Conservation (phyloP, 2,329 filamentous ascomycete species). For the Paracoccidioides lutzii region DNA sequence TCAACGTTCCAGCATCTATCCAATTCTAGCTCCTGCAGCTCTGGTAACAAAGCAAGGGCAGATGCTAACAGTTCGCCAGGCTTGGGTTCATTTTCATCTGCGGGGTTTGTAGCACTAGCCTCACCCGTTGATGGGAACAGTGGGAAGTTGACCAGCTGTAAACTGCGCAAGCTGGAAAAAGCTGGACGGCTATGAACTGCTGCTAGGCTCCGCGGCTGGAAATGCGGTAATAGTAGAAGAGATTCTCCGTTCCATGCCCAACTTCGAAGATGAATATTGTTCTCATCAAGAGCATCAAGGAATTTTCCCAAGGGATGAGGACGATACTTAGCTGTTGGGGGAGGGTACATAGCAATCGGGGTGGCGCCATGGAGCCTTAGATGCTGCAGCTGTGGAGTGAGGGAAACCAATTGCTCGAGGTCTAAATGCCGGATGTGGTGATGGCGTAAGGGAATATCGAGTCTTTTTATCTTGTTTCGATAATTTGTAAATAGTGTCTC, state of each 20-base stretch:
- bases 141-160: conserved; percentile 27
- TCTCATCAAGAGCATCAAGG: conserved; percentile 49
- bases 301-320: conserved; percentile 26
- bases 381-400: conserved; percentile 53
- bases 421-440: conserved; percentile 43
- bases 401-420: conserved; percentile 45
- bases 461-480: conserved; percentile 53
- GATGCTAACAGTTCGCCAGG: conserved; percentile 25
- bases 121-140: not conserved
- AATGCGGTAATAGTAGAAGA: conserved; percentile 20
- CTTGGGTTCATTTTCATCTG: conserved; percentile 7
- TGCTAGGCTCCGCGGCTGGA: conserved; percentile 37
- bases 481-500: conserved; percentile 48
- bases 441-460: conserved; percentile 55
- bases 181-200: conserved; percentile 42
- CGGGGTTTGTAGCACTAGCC: not conserved
- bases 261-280: conserved; percentile 33
- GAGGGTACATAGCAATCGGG: conserved; percentile 1
- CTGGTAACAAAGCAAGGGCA: conserved; percentile 45
- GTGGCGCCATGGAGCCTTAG: conserved; percentile 56
- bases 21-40: conserved; percentile 56
- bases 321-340: not conserved
- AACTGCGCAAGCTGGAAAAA: conserved; percentile 35
- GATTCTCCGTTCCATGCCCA: conserved; percentile 47
- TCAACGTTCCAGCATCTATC: conserved; percentile 63